Evolutionary conservation across 1,139 yeast genomes (phyloP), one percentile per base, ranked within the genome.

Genomic region (Pichia sp.): DNA sequence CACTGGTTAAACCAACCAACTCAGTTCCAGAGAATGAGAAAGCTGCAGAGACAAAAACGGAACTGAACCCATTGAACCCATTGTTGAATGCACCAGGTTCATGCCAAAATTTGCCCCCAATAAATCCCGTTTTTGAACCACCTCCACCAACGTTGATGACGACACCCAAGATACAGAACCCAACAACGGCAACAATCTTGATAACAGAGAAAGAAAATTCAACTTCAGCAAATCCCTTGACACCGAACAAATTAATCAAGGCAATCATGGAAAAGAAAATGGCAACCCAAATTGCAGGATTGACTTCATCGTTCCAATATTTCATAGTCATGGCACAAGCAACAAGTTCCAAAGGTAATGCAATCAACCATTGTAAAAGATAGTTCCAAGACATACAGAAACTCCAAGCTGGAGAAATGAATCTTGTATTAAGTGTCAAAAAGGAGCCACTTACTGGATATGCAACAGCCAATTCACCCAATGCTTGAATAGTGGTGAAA

Each of bases 381-480:
- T 77, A 78, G 56, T 75, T 77, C 73, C 78, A 71, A 30, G 79
- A 81, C 60, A 74, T 69, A 22, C 83, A 77, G 55, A 82, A 82
- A 16, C 84, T 84, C 71, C 80, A 72, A 7, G 82, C 71, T 2
- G 80, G 78, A 47, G 75, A 78, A 24, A 77, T 64, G 44, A 78
- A 78, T 41, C 79, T 63, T 0, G 77, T 66, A 41, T 77, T 69
- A 50, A 74, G 73, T 12, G 75, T 70, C 40, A 75, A 71, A 55
- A 78, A 77, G 5, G 82, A 76, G 40, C 85, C 86, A 17, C 74
- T 66, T 26, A 76, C 72, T 6, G 85, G 85, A 50, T 67, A 74
- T 7, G 73, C 64, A 16, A 78, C 72, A 10, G 78, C 74, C 46
- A 79, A 53, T 27, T 47, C 50, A 32, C 82, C 80, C 36, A 79